Conservation (phyloP, 345 rosid genomes). For the Gossypium thurberi region DNA sequence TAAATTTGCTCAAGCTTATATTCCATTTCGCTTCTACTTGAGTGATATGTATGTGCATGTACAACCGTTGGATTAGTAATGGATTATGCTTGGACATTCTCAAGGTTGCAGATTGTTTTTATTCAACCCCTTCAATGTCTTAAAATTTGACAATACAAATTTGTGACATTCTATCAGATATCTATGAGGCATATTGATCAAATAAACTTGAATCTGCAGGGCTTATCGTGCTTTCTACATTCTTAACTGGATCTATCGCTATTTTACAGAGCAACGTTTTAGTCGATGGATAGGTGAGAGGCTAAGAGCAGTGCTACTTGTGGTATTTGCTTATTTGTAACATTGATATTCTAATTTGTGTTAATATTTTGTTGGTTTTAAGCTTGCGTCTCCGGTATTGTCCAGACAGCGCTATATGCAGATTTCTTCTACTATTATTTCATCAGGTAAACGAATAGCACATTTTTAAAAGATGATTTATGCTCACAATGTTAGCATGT, state of each 20-base stretch:
- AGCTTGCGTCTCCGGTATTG: conserved; percentile 81
- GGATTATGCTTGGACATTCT: not conserved
- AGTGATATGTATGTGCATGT: too few relatives aligned
- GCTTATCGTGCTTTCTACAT: conserved; percentile 86
- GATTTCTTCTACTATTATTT: conserved; percentile 96
- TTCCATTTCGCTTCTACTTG: not conserved
- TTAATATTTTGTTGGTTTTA: conserved; percentile 18
- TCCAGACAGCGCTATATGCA: conserved; percentile 83
- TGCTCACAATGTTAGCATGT: not conserved
- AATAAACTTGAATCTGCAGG: conserved; percentile 31
- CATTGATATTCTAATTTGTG: conserved; percentile 11
- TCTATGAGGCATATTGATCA: not conserved
- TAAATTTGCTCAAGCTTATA: not conserved
- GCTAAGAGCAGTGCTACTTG: not conserved
- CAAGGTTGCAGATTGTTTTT: not conserved
- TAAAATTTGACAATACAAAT: not conserved
- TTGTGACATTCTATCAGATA: not conserved
- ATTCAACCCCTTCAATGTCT: not conserved
- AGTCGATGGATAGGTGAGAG: conserved; percentile 74
- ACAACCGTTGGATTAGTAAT: not conserved
- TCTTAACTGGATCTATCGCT: conserved; percentile 83
- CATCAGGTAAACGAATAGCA: conserved; percentile 42
- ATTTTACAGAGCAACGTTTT: conserved; percentile 53
- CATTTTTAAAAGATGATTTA: not conserved
- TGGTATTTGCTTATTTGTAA: not conserved